These are phyloP conservation scores for Xylaria grammica DNA, from an alignment of 495 filamentous ascomycete genomes.

Conservation along the genomic window DNA sequence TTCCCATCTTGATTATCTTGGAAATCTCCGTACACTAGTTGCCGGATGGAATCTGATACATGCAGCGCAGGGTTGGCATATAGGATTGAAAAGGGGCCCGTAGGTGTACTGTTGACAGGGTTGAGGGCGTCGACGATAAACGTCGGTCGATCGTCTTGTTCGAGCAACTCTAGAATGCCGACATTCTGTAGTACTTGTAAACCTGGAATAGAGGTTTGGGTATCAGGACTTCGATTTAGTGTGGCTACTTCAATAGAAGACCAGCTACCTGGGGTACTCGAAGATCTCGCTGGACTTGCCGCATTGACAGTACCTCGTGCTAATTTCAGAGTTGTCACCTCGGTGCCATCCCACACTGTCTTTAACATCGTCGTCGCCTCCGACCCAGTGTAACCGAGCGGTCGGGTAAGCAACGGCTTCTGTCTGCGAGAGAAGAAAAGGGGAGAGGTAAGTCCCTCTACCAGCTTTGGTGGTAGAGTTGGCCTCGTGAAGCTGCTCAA, in stretches of 20 bases:
- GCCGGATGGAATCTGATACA: slow-evolving; percentile 50
- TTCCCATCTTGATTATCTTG: slow-evolving; percentile 41
- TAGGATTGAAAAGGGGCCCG: slow-evolving; percentile 56
- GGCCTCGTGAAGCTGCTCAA: slow-evolving; percentile 37
- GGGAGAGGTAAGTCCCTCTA: slow-evolving; percentile 49
- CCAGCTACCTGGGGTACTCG: slow-evolving; percentile 54
- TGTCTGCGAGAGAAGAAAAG: slow-evolving; percentile 63
- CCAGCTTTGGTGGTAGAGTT: slow-evolving; percentile 28
- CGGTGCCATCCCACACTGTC: slow-evolving; percentile 51
- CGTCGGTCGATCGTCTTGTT: slow-evolving; percentile 69
- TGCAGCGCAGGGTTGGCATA: slow-evolving; percentile 66
- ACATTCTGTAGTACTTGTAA: slow-evolving; percentile 59
- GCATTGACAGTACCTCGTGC: slow-evolving; percentile 62
- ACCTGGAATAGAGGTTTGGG: slow-evolving; percentile 41
- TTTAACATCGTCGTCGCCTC: slow-evolving; percentile 65
- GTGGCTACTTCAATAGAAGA: slow-evolving; percentile 48
- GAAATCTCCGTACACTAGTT: slow-evolving; percentile 52
- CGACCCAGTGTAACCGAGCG: slow-evolving; percentile 58
- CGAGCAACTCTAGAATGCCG: slow-evolving; percentile 67
- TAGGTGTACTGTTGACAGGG: slow-evolving; percentile 52
- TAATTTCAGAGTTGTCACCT: slow-evolving; percentile 68
- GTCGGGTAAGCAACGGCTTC: slow-evolving; percentile 52
- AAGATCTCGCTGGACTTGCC: slow-evolving; percentile 53
- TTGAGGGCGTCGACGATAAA: slow-evolving; percentile 70
- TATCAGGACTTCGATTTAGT: slow-evolving; percentile 49